Evolutionary conservation across 2,329 filamentous ascomycete species (phyloP).

Genomic region (Paracorniculantispora psalliotae): DNA sequence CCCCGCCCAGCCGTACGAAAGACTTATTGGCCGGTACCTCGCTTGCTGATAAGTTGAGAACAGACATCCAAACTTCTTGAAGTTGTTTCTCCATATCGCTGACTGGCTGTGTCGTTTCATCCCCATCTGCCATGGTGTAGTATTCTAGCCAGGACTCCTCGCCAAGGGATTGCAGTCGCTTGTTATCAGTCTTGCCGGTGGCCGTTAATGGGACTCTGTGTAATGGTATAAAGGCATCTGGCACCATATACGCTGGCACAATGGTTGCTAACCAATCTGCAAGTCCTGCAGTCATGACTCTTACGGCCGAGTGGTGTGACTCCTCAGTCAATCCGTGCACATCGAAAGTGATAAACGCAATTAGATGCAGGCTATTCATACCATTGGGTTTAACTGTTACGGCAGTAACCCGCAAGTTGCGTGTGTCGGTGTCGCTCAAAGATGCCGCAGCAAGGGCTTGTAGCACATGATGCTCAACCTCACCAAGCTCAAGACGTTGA

Average conservation of each 20-base stretch:
- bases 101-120: background rate
- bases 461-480: background rate
- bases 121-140: background rate
- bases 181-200: background rate
- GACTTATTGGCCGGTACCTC: constrained; percentile 24
- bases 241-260: too few species aligned
- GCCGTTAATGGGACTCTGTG: too few species aligned
- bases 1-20: constrained; percentile 33
- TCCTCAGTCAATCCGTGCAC: too few species aligned
- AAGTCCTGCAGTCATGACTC: too few species aligned
- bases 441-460: too few species aligned
- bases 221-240: too few species aligned
- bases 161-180: background rate
- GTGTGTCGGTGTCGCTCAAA: too few species aligned
- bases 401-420: background rate
- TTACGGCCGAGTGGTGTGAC: too few species aligned
- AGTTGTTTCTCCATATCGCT: constrained; percentile 11
- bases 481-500: background rate
- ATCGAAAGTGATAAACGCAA: background rate
- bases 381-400: background rate
- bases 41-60: constrained; percentile 29
- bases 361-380: background rate
- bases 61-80: constrained; percentile 29
- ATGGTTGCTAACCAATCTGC: too few species aligned
- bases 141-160: background rate